Base-by-base conservation (phyloP, 352 stramenopile species). In the Phytophthora citricola region DNA sequence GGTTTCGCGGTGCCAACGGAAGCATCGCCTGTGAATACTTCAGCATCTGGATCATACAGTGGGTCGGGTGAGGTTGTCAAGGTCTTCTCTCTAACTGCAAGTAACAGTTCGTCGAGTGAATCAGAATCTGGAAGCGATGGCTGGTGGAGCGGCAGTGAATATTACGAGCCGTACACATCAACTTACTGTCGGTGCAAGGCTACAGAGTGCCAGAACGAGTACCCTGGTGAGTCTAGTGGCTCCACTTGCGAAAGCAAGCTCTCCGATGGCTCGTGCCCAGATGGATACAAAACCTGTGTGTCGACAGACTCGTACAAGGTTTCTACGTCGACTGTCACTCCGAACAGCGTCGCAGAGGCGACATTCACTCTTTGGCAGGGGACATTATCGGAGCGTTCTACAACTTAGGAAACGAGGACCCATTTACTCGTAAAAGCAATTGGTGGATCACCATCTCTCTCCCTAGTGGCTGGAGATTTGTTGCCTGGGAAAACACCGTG, bases 381-480 rank as follows among this genome's bases (percentile, higher is more conserved):
- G 85, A 94, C 46, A 87, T 94, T 36, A 75, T 88, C 2, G 85
- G 83, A 12, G 67, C 83, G 20, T 88, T 94, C 20, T 75, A 90
- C 70, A 92, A 92, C 38, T 61, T 94, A 40, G 80, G 76, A 4
- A 52, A 75, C 14, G 69, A 88, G 45, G 83, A 85, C 40, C 83
- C 85, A 3, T 62, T 90, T 6, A 47, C 48, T 9, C 58, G 56
- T 22, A 70, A 67, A 8, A 85, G 65, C 38, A 85, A 89, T 7
- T 94, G 85, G 83, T 94, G 85, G 85, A 66, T 94, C 54, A 83
- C 80, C 1, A 85, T 94, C 39, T 83, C 66, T 2, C 73, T 94
- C 1, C 85, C 83, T 9, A 62, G 39, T 22, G 79, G 69, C 22
- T 94, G 85, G 85, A 76, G 82, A 55, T 94, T 91, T 49, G 83